phyloP scores from a whole-genome alignment of 768 basidiomycete genomes.

The Serpula lacrymans region DNA sequence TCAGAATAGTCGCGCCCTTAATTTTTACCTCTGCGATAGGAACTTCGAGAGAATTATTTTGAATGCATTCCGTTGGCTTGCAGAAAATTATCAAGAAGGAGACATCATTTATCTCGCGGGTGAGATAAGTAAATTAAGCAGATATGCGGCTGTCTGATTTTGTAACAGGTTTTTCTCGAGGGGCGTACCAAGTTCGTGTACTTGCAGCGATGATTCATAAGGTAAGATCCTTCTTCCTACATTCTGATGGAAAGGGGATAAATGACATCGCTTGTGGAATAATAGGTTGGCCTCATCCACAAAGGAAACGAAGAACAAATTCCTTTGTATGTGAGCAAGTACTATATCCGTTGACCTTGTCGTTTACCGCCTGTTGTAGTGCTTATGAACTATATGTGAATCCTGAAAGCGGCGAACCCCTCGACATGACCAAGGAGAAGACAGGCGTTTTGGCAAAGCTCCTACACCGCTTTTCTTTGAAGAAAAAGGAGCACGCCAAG shows the following conservation, averaged over 20 bases:
- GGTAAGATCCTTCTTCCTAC: slow-evolving; percentile 7
- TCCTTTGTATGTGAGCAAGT: slow-evolving; percentile 31
- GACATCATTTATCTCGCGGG: slow-evolving; percentile 28
- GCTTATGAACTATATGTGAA: slow-evolving; percentile 39
- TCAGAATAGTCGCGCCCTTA: background rate
- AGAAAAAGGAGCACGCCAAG: too few relatives aligned
- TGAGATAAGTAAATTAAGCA: slow-evolving; percentile 1
- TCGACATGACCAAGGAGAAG: too few relatives aligned
- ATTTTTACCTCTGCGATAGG: slow-evolving; percentile 6
- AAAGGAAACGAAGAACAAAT: slow-evolving; percentile 39
- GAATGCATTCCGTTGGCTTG: slow-evolving; percentile 28
- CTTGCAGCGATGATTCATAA: slow-evolving; percentile 30
- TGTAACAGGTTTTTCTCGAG: slow-evolving; percentile 28
- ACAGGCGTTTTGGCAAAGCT: too few relatives aligned
- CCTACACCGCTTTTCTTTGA: too few relatives aligned
- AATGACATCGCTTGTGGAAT: background rate
- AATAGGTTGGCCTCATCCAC: slow-evolving; percentile 38
- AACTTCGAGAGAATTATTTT: slow-evolving; percentile 21
- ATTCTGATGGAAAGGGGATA: slow-evolving; percentile 2
- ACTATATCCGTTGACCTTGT: too few relatives aligned
- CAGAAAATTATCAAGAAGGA: slow-evolving; percentile 19
- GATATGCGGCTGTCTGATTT: background rate
- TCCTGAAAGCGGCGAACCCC: slow-evolving; percentile 13
- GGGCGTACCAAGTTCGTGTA: slow-evolving; percentile 31
- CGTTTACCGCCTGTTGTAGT: slow-evolving; percentile 15